Evolutionary conservation across 345 rosid species (phyloP).

Genomic region (Aurinia saxatilis): DNA sequence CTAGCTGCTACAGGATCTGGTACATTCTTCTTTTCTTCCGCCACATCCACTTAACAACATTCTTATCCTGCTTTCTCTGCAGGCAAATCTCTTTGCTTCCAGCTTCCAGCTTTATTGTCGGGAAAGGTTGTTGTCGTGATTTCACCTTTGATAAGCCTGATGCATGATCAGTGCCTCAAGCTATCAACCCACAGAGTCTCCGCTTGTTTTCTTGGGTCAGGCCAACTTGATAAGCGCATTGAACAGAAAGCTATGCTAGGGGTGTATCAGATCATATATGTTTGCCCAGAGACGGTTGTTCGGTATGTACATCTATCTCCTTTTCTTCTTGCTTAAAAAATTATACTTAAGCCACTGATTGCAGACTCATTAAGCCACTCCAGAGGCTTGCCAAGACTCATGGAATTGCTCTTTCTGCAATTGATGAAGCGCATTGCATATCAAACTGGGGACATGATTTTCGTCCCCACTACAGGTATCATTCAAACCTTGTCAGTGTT

Average conservation of each 20-base stretch:
- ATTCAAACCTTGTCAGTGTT: neutral
- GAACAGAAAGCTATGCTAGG: conserved; percentile 88
- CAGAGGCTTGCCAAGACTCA: conserved; percentile 66
- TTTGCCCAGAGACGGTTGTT: conserved; percentile 77
- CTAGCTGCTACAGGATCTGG: conserved; percentile 96
- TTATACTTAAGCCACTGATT: neutral
- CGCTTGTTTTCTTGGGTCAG: conserved; percentile 96
- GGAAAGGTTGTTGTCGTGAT: conserved; percentile 81
- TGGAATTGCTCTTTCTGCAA: conserved; percentile 82
- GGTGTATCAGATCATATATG: conserved; percentile 67
- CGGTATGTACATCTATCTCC: conserved; percentile 31
- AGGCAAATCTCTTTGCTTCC: conserved; percentile 91
- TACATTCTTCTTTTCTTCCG: conserved; percentile 10
- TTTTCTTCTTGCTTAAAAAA: neutral
- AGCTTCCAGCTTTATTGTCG: conserved; percentile 76
- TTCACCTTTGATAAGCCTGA: conserved; percentile 89
- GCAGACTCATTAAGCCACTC: conserved; percentile 66
- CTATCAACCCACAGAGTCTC: conserved; percentile 67
- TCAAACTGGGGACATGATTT: conserved; percentile 98
- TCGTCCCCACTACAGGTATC: conserved; percentile 74
- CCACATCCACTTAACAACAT: neutral
- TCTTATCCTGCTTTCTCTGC: conserved; percentile 1
- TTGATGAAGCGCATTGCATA: conserved; percentile 90
- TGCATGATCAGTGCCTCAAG: conserved; percentile 93
- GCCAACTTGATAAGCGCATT: conserved; percentile 74